Evolutionary conservation across 2,329 filamentous ascomycete genomes (phyloP), one percentile per base, ranked within the genome.

Genomic region (Paecilomyces dactylethromorphus): DNA sequence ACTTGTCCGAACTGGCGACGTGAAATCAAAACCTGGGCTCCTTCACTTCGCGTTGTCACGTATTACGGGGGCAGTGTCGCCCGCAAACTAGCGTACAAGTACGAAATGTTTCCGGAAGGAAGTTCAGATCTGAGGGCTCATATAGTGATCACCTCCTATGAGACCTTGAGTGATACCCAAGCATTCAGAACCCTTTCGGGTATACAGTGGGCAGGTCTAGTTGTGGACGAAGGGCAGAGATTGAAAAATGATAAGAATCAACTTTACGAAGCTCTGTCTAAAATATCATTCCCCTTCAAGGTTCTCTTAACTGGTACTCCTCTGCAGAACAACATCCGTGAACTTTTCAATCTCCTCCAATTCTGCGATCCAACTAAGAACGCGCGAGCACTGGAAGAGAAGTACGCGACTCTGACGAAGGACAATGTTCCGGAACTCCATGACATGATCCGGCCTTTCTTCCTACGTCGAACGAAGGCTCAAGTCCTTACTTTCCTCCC

Each of bases 1-100:
- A 99, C 94, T 0, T 96, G 92, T 72, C 86, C 92, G n/a, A 99
- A 99, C 71, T 99, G 94, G 93, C 89, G 93, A 5, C 87, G 93
- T 54, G 94, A 99, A 71, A 91, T 97, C 73, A 95, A 96, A 77
- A 87, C 90, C 65, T 99, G 93, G 93, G 87, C 89, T 0, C 93
- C 93, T 1, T 85, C 84, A 6, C 77, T 97, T 35, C 86, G 92
- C 50, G 92, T 96, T 6, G 92, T 97, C n/a, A 88, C 92, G 0
- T 97, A 94, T 71, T 95, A 95, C 71, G 94, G 94, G 53, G 88
- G 88, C 15, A 83, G 82, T 55, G 82, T 83, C 54, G 82, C 92
- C 15, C 89, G 94, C 64, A 85, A 90, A 39, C 83, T 96, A 60
- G 88, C 91, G 0, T 88, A 89, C 66, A 80, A 89, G 35, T 87